Base-by-base conservation (phyloP, 208 protist species). In the Leishmania tropica region DNA sequence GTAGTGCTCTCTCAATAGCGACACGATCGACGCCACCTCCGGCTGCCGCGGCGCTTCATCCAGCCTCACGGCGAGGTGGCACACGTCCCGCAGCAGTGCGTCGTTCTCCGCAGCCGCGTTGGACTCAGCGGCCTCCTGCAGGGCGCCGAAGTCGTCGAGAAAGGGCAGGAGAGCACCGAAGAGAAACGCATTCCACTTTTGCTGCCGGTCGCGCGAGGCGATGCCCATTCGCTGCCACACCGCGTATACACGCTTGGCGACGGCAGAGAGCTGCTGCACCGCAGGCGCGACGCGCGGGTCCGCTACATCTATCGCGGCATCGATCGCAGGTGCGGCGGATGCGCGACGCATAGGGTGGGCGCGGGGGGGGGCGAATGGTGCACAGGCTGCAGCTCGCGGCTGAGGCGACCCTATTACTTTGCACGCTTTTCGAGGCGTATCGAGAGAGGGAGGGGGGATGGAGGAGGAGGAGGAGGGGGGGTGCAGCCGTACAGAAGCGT, bases 171-270 rank as follows among this genome's bases (percentile, higher is more conserved):
- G 85, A 17, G 86, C 75, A 45, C 67, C 75, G 45, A 80, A 65
- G 8, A 94, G 82, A 72, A 94, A 94, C 21, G 70, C 35, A 40
- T 68, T 45, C 89, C 89, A 92, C 54, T 86, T 85, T 45, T 68
- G 83, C 37, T 90, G 78, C 37, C 81, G 75, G 74, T 93, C 89
- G 42, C 75, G 78, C 4, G 54, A 47, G 37, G 91, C 73, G 64
- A 93, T 13, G 13, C 91, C 91, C 80, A 92, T 86, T 42, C 89
- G 87, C 10, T 81, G 73, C 91, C 91, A 94, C 24, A 86, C 81
- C 19, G 81, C 79, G 47, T 81, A 58, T 40, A 89, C 82, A 31
- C 78, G 78, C 6, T 70, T 45, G 24, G 78, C 75, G 19, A 86
- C 75, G 17, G n/a, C 24, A 54, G 79, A 70, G 78, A 86, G 83